Conservation (phyloP, 192 early-diverging fungal genomes). For the Coemansia sp. region DNA sequence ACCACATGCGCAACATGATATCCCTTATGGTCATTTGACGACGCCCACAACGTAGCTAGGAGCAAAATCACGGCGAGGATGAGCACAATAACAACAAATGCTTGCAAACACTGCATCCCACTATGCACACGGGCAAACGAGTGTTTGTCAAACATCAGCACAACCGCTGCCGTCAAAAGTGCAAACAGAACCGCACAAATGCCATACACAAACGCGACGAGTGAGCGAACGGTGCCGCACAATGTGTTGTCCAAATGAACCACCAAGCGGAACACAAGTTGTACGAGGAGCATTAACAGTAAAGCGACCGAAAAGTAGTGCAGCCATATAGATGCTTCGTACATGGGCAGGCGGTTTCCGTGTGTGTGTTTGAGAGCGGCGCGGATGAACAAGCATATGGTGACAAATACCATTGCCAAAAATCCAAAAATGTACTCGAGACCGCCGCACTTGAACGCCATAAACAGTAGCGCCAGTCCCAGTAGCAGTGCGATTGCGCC, state of each 20-base stretch:
- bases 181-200: conserved; percentile 24
- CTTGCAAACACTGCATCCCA: conserved; percentile 50
- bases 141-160: conserved; percentile 51
- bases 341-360: conserved; percentile 36
- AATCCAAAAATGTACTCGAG: conserved; percentile 48
- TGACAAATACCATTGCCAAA: conserved; percentile 33
- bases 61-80: conserved; percentile 28
- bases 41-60: conserved; percentile 28
- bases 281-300: conserved; percentile 30
- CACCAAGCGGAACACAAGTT: conserved; percentile 47
- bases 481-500: conserved; percentile 39
- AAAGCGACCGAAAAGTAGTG: conserved; percentile 49
- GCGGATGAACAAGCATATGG: conserved; percentile 40
- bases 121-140: conserved; percentile 24
- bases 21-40: conserved; percentile 32
- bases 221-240: conserved; percentile 20
- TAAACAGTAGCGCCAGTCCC: conserved; percentile 26
- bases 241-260: conserved; percentile 48
- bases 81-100: conserved; percentile 40
- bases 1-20: conserved; percentile 49
- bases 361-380: conserved; percentile 21
- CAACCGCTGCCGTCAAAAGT: conserved; percentile 35
- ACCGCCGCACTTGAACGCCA: conserved; percentile 46
- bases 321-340: conserved; percentile 43
- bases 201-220: conserved; percentile 43